Conservation (phyloP, 345 rosid genomes). For the Trapa bicornis region DNA sequence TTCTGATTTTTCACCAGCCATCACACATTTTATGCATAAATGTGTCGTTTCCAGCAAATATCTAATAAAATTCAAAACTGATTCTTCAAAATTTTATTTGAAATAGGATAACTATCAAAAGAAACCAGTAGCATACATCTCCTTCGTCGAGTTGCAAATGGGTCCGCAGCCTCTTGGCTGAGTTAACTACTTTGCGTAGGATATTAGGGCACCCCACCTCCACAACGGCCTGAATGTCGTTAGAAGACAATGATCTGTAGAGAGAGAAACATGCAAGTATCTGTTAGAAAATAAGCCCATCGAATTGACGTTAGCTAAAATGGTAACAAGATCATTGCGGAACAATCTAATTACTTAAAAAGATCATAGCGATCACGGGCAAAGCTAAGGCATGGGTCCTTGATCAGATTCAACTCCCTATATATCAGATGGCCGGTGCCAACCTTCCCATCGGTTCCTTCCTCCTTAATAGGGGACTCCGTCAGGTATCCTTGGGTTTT, state of each 20-base stretch:
- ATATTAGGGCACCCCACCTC: conserved; percentile 80
- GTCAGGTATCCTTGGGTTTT: conserved; percentile 54
- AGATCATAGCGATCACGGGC: conserved; percentile 83
- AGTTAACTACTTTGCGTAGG: conserved; percentile 62
- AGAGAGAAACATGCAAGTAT: background rate
- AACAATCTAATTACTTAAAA: conserved; percentile 31
- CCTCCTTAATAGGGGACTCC: conserved; percentile 1
- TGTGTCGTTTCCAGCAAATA: background rate
- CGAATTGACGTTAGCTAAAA: background rate
- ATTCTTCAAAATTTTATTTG: background rate
- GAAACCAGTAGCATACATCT: conserved; percentile 39
- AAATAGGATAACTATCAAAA: background rate
- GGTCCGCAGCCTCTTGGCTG: conserved; percentile 80
- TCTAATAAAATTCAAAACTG: background rate
- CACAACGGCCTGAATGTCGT: conserved; percentile 53
- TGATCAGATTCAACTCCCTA: conserved; percentile 43
- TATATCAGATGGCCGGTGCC: conserved; percentile 13
- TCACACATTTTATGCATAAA: background rate
- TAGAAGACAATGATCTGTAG: conserved; percentile 48
- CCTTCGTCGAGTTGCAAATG: conserved; percentile 55
- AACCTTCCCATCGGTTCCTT: background rate
- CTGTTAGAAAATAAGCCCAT: background rate
- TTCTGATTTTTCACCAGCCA: no score
- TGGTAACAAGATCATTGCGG: no score
- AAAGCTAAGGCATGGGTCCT: conserved; percentile 72